These are phyloP conservation scores for Naganishia antarctica DNA, from an alignment of 768 basidiomycete genomes.

Conservation along the genomic window DNA sequence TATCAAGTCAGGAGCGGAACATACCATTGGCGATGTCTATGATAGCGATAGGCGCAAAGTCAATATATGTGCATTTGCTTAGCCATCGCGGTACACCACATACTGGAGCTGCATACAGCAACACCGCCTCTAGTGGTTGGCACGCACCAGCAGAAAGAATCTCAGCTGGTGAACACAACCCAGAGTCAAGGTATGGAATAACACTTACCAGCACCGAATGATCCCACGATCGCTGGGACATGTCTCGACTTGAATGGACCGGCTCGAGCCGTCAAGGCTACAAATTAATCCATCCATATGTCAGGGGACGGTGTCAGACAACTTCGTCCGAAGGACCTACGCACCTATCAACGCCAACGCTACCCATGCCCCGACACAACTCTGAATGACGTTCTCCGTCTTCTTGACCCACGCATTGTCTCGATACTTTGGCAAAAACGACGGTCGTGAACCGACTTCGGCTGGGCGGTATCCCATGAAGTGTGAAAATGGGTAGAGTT, in stretches of 20 bases:
- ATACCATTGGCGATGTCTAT: conserved; percentile 16
- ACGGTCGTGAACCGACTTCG: background rate
- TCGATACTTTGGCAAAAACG: background rate
- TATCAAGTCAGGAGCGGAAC: background rate
- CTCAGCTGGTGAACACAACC: no score
- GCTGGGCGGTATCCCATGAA: conserved; percentile 22
- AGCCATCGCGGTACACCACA: background rate
- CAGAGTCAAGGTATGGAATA: background rate
- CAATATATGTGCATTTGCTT: background rate
- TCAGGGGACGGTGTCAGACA: no score
- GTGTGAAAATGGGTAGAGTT: conserved; percentile 21
- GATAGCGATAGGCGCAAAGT: background rate
- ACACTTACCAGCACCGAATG: conserved; percentile 12
- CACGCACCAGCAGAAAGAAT: background rate
- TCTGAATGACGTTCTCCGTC: conserved; percentile 15
- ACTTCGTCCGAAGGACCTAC: background rate
- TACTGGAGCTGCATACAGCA: conserved; percentile 8
- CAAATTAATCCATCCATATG: no score
- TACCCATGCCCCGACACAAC: conserved; percentile 16
- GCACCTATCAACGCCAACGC: conserved; percentile 9
- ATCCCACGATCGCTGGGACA: conserved; percentile 4
- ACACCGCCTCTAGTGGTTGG: background rate
- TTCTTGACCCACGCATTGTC: conserved; percentile 19
- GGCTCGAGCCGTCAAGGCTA: conserved; percentile 9
- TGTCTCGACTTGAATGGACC: conserved; percentile 4